phyloP scores from a whole-genome alignment of 345 rosid species.

The Lagerstroemia speciosa region DNA sequence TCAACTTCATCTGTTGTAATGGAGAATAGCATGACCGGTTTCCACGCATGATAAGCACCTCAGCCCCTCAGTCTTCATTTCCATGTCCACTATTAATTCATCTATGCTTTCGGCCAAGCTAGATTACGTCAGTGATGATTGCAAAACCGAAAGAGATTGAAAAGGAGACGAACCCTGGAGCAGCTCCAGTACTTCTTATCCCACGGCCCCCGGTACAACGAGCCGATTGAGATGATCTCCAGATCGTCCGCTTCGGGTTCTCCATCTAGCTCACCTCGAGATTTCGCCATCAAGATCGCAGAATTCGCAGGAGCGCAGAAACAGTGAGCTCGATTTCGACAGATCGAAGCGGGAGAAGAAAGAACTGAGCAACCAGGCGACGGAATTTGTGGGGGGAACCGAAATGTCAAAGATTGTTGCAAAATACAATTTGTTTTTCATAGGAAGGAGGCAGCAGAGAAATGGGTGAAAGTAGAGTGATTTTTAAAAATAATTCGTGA shows the following conservation, averaged over 20 bases:
- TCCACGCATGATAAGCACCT: not conserved
- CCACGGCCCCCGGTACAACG: constrained; percentile 64
- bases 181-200: constrained; percentile 94
- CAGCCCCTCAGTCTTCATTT: not conserved
- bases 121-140: not conserved
- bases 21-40: not conserved
- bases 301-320: not conserved
- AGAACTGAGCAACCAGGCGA: not conserved
- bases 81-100: not conserved
- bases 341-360: not conserved
- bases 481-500: too few species aligned
- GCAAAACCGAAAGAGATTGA: not conserved
- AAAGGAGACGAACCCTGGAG: constrained; percentile 63
- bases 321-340: not conserved
- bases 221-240: constrained; percentile 69
- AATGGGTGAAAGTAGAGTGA: too few species aligned
- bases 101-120: not conserved
- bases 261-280: constrained; percentile 20
- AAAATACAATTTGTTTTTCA: not conserved
- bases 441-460: not conserved
- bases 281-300: constrained; percentile 29
- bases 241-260: constrained; percentile 39
- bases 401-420: too few species aligned
- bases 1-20: not conserved
- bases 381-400: not conserved